These are phyloP conservation scores for Mycena floridula DNA, from an alignment of 768 basidiomycete species.

Conservation along the genomic window DNA sequence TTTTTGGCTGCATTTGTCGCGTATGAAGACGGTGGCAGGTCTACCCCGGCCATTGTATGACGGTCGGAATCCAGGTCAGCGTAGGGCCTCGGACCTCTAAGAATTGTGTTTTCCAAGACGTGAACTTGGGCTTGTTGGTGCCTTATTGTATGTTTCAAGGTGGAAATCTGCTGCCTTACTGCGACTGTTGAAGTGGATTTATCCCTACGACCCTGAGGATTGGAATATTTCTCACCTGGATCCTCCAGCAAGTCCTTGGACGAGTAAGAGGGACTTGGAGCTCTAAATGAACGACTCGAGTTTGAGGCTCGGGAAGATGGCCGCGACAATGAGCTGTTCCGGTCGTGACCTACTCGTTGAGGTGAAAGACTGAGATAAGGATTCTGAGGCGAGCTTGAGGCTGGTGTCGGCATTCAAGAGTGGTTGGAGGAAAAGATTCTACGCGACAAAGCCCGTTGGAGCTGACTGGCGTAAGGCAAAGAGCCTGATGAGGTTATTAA, in stretches of 20 bases:
- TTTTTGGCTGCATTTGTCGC: slow-evolving; percentile 34
- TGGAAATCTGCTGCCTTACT: slow-evolving; percentile 74
- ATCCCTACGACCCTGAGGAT: slow-evolving; percentile 7
- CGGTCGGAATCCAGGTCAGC: slow-evolving; percentile 32
- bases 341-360: not conserved
- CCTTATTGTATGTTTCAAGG: slow-evolving; percentile 74
- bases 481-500: too few species aligned
- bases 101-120: slow-evolving; percentile 60
- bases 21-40: slow-evolving; percentile 29
- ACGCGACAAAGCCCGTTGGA: too few species aligned
- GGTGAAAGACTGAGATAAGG: too few species aligned
- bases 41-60: slow-evolving; percentile 28
- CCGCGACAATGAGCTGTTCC: slow-evolving; percentile 9
- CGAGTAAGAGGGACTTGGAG: slow-evolving; percentile 46
- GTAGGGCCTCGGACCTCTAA: slow-evolving; percentile 61
- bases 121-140: slow-evolving; percentile 80
- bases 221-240: slow-evolving; percentile 43
- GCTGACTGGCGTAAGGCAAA: too few species aligned
- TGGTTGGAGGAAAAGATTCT: too few species aligned
- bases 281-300: slow-evolving; percentile 41
- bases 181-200: slow-evolving; percentile 42
- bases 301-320: slow-evolving; percentile 44
- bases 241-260: slow-evolving; percentile 48
- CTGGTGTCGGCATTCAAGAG: too few species aligned
- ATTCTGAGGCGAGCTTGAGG: too few species aligned